Evolutionary conservation across 495 filamentous ascomycete genomes (phyloP).

Genomic region (Zalerion maritima): DNA sequence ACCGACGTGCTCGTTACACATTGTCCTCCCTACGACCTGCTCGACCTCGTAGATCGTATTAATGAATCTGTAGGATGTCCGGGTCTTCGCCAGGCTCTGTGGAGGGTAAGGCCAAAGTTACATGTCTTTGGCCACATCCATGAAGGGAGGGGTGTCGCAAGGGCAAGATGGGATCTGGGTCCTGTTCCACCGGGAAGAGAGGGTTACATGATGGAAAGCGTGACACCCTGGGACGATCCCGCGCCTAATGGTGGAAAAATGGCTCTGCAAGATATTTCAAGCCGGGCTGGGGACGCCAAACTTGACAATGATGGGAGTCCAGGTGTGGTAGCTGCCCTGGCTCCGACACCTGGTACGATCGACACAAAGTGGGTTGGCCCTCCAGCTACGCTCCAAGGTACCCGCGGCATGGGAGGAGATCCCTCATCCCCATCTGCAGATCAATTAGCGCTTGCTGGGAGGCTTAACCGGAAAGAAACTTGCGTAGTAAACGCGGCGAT

Average conservation of each 20-base stretch:
- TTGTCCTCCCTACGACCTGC: slow-evolving; percentile 58
- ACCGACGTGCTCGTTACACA: slow-evolving; percentile 82
- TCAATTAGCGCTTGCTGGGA: slow-evolving; percentile 23
- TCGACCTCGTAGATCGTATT: no score
- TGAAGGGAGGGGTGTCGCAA: slow-evolving; percentile 42
- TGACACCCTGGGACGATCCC: slow-evolving; percentile 26
- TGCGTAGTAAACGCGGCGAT: slow-evolving; percentile 68
- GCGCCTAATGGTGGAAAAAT: slow-evolving; percentile 24
- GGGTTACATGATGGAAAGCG: slow-evolving; percentile 12
- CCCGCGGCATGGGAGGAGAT: slow-evolving; percentile 21
- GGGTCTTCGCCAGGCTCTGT: slow-evolving; percentile 50
- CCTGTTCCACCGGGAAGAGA: slow-evolving; percentile 6
- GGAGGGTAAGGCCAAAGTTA: slow-evolving; percentile 61
- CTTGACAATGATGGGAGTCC: slow-evolving; percentile 19
- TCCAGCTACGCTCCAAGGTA: slow-evolving; percentile 10
- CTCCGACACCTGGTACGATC: not conserved
- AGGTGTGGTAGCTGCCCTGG: slow-evolving; percentile 2
- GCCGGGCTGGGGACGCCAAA: slow-evolving; percentile 13
- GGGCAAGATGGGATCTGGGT: slow-evolving; percentile 39
- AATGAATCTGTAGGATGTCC: slow-evolving; percentile 62
- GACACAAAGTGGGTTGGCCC: slow-evolving; percentile 1
- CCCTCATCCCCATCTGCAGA: slow-evolving; percentile 23
- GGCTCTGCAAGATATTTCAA: slow-evolving; percentile 27
- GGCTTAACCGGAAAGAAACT: slow-evolving; percentile 47
- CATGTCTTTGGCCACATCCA: slow-evolving; percentile 91